These are phyloP conservation scores for Daedaleopsis nitida DNA, from an alignment of 768 basidiomycete genomes.

Conservation along the genomic window DNA sequence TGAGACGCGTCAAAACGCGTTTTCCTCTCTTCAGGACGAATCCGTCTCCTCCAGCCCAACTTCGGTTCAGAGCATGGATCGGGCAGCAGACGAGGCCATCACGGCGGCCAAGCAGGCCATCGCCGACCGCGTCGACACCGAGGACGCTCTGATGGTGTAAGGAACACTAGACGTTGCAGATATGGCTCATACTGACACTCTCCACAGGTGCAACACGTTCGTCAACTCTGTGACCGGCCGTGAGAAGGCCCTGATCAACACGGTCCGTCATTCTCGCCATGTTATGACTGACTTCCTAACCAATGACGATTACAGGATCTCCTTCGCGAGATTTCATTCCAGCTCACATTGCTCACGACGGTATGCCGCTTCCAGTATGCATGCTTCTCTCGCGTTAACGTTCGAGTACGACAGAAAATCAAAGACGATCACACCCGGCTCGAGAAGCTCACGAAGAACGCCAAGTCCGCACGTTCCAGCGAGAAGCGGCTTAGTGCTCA, in stretches of 20 bases:
- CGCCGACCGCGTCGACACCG: conserved; percentile 2
- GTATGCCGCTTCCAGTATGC: neutral
- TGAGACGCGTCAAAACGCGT: neutral
- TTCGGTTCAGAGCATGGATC: conserved; percentile 13
- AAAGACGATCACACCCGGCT: neutral
- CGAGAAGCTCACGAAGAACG: neutral
- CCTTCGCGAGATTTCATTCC: conserved; percentile 12
- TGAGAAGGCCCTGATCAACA: conserved; percentile 10
- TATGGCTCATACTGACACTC: neutral
- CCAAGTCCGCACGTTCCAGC: neutral
- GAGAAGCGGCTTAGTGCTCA: neutral
- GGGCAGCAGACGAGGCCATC: conserved; percentile 9
- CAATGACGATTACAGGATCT: neutral
- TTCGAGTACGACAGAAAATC: neutral
- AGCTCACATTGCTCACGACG: conserved; percentile 10
- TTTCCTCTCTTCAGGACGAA: neutral
- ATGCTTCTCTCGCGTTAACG: neutral
- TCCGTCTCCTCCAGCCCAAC: conserved; percentile 8
- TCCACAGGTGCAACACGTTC: conserved; percentile 16
- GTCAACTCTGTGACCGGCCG: conserved; percentile 17
- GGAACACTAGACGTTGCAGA: neutral
- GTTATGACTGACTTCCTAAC: neutral
- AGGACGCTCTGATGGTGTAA: conserved; percentile 13
- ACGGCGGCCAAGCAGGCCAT: conserved; percentile 8
- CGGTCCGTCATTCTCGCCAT: neutral